Evolutionary conservation across 2,329 filamentous ascomycete species (phyloP), one percentile per base, ranked within the genome.

Genomic region (Sporothrix euskadiensis): DNA sequence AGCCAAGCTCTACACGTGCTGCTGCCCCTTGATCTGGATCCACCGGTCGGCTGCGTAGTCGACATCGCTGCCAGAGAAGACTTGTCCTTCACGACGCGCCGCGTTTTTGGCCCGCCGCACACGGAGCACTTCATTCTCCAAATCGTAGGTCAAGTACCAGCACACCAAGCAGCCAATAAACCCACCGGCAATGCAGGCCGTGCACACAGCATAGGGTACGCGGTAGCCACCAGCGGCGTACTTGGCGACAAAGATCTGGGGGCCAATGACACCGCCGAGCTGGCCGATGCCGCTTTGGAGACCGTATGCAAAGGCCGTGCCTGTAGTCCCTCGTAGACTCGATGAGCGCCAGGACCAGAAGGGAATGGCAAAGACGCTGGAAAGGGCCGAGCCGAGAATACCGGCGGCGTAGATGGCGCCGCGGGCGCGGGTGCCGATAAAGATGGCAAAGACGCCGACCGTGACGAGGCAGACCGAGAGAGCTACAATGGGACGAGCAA

Each of bases 301-400:
- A 35, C 71, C 73, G 26, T 66, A 73, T 14, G 71, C 71, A 49
- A 74, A 71, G 4, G 73, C 73, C 0, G 73, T 74, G 32, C 73
- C 73, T 1, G 73, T 74, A 1, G 73, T 71, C 3, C 73, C 73
- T 4, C 56, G 70, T 3, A 74, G 41, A n/a, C 73, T 74, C 3
- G 73, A 71, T 1, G 73, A 73, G 32, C 73, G 70, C 73, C 73
- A 74, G 12, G 73, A 66, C 73, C 73, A 74, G 22, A 74, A 74
- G 0, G 73, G 73, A 52, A 74, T 71, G n/a, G 59, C 56, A 69
- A 74, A 74, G 12, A 47, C 35, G 47, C n/a, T 71, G 35, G 73
- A 71, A 1, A 59, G 19, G 16, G 59, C 61, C 30, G 49, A 56
- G 22, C 52, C 41, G 7, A 73, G 26, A 12, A 74, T 41, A 44